Percentiles rank a stretch among this genome's conserved stretches.
These are phyloP conservation scores for Chaetomidium leptoderma DNA, from an alignment of 495 filamentous ascomycete genomes.

Conservation along the genomic window DNA sequence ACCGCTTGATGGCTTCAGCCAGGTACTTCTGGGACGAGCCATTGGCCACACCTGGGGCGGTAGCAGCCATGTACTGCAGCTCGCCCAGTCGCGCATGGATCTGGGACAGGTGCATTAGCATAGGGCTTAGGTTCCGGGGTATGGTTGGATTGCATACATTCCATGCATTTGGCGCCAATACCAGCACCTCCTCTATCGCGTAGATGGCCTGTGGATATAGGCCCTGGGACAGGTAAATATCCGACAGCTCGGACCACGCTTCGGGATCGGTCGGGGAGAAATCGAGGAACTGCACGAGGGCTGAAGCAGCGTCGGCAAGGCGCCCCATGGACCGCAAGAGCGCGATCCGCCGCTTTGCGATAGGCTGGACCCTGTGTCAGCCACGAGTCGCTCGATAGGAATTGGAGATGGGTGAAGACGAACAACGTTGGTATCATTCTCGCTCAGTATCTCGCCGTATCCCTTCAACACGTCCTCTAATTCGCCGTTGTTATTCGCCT, in stretches of 20 bases:
- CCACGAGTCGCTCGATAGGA: neutral
- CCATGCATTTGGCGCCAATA: slow-evolving; percentile 91
- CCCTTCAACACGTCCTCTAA: slow-evolving; percentile 65
- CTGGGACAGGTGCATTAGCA: slow-evolving; percentile 42
- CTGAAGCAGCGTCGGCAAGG: slow-evolving; percentile 65
- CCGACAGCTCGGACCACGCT: slow-evolving; percentile 87
- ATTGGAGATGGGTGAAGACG: slow-evolving; percentile 28
- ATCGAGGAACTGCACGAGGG: slow-evolving; percentile 69
- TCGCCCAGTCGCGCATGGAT: slow-evolving; percentile 87
- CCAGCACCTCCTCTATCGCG: slow-evolving; percentile 82
- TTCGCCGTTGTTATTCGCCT: slow-evolving; percentile 57
- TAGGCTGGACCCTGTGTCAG: slow-evolving; percentile 54
- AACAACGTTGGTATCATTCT: slow-evolving; percentile 78
- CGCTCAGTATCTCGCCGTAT: slow-evolving; percentile 69
- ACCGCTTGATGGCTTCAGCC: slow-evolving; percentile 70
- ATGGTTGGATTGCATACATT: slow-evolving; percentile 57
- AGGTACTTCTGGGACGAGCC: slow-evolving; percentile 49
- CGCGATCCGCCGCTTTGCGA: slow-evolving; percentile 80
- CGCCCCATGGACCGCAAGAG: slow-evolving; percentile 68
- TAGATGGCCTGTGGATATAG: slow-evolving; percentile 78
- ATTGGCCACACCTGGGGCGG: slow-evolving; percentile 40
- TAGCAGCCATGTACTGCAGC: slow-evolving; percentile 65
- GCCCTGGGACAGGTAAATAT: slow-evolving; percentile 74
- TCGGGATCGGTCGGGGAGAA: slow-evolving; percentile 87
- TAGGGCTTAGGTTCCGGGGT: slow-evolving; percentile 17